Evolutionary conservation across 2,329 filamentous ascomycete genomes (phyloP).

Genomic region (Paecilomyces sp.): DNA sequence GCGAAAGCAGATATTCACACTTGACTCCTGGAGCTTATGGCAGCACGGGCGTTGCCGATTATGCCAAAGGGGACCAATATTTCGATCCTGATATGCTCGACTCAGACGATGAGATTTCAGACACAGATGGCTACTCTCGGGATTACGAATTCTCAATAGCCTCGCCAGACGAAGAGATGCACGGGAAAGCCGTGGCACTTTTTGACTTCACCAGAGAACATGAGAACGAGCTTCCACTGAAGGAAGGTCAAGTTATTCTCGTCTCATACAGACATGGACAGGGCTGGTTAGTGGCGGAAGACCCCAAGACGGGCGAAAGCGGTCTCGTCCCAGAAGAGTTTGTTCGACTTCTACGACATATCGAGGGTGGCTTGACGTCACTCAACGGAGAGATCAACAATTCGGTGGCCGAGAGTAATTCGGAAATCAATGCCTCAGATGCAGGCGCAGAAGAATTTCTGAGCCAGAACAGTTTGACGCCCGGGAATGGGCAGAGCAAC

Average conservation of each 20-base stretch:
- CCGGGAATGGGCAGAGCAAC: slow-evolving; percentile 21
- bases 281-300: slow-evolving; percentile 94
- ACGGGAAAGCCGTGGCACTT: slow-evolving; percentile 88
- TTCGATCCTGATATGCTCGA: slow-evolving; percentile 25
- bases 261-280: slow-evolving; percentile 94
- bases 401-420: slow-evolving; percentile 41
- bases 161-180: slow-evolving; percentile 94
- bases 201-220: slow-evolving; percentile 95
- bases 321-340: slow-evolving; percentile 96
- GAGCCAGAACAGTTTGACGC: slow-evolving; percentile 23
- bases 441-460: slow-evolving; percentile 23
- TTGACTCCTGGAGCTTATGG: slow-evolving; percentile 35
- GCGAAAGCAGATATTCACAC: slow-evolving; percentile 53
- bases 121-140: slow-evolving; percentile 67
- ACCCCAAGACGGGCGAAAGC: slow-evolving; percentile 87
- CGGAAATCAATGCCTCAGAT: slow-evolving; percentile 47
- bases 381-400: slow-evolving; percentile 49
- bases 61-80: slow-evolving; percentile 42
- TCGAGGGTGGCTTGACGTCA: slow-evolving; percentile 80
- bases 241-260: slow-evolving; percentile 93
- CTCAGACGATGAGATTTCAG: slow-evolving; percentile 47
- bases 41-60: slow-evolving; percentile 43
- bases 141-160: slow-evolving; percentile 95
- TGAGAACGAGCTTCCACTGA: slow-evolving; percentile 86
- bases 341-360: slow-evolving; percentile 83